Evolutionary conservation across 106 monocot genomes (phyloP), one percentile per base, ranked within the genome.

Genomic region (Acorus calamus): DNA sequence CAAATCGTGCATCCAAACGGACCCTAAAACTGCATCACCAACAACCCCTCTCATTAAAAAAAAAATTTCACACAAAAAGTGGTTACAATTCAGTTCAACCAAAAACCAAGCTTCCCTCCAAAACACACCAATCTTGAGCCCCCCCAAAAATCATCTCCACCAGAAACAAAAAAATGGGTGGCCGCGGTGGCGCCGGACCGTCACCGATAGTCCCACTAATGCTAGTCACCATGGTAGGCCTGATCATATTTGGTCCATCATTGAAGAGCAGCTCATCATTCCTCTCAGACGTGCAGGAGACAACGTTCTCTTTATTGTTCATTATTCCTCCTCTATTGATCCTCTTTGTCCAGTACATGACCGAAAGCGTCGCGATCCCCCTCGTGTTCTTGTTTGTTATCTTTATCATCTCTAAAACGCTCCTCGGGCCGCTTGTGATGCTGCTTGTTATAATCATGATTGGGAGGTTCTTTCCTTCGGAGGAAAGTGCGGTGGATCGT

Each of bases 161-260:
- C 28, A 28, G 28, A 28, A 28, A 28, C 28, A 28, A 28, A 28
- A 28, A 28, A 28, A 28, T 28, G 28, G 28, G 28, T 28, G 28
- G 28, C 1, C 0, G 28, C 28, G 28, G 28, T 28, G 28, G 51
- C 3, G 10, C 7, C 47, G 77, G 77, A 0, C 77, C 77, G 4
- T 77, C 77, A n/a, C 77, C 77, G 14, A 11, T 77, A 48, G 56
- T 71, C 44, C 77, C 77, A 47, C 44, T 71, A 13, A 60, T 77
- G 10, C 13, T 77, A 6, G 65, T 77, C 4, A 13, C 44, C 55
- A 66, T 55, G 10, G 50, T 77, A 4, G 41, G 41, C 4, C 42
- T 46, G 65, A 53, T 71, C 42, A 46, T 71, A 44, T 77, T 42
- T 50, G 11, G 66, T 11, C 66, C 71, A 13, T 49, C 11, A 4